These are phyloP conservation scores for Canavalia gladiata DNA, from an alignment of 306 rosid genomes.

Conservation along the genomic window DNA sequence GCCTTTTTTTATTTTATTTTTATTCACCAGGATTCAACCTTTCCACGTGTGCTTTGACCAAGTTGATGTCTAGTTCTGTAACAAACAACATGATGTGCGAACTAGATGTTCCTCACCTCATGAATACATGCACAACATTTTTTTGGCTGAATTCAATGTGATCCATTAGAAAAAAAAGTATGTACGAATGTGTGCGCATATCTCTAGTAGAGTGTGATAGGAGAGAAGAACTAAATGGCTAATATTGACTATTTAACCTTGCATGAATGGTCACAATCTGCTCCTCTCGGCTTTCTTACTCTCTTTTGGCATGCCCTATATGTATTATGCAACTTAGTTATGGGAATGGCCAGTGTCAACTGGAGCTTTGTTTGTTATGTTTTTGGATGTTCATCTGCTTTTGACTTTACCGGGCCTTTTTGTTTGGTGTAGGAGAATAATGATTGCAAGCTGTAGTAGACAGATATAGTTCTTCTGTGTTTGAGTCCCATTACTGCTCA, in stretches of 20 bases:
- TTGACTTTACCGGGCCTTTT: constrained; percentile 6
- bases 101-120: constrained; percentile 3
- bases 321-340: neutral
- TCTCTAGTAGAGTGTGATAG: neutral
- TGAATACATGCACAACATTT: constrained; percentile 11
- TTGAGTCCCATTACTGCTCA: neutral
- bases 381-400: neutral
- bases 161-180: neutral
- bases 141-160: constrained; percentile 10
- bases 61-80: constrained; percentile 7
- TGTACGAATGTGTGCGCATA: neutral
- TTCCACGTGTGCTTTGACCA: neutral
- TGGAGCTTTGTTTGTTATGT: constrained; percentile 17
- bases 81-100: neutral
- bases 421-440: constrained; percentile 32
- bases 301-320: neutral
- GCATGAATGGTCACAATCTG: neutral
- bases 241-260: constrained; percentile 9
- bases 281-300: neutral
- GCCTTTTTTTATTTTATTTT: neutral
- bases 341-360: neutral
- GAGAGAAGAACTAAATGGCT: too few relatives aligned
- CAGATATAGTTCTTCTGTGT: constrained; percentile 24
- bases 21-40: constrained; percentile 22
- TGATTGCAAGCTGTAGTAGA: constrained; percentile 4